Percentiles rank a stretch among this genome's conserved stretches.
Conservation (phyloP, 331 rosid species). For the Arachis monticola region DNA sequence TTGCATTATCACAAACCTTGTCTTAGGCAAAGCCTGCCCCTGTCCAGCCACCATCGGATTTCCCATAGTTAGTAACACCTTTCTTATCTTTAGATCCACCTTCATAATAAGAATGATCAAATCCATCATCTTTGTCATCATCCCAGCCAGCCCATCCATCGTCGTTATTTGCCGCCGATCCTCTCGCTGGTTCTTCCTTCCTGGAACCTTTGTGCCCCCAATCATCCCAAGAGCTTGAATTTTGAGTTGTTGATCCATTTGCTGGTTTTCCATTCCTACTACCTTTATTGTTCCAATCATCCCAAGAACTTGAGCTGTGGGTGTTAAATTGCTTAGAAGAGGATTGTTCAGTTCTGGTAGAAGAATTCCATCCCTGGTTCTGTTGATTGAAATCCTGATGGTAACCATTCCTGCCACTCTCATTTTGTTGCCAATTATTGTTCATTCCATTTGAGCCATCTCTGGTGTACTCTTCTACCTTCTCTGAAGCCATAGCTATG, state of each 20-base stretch:
- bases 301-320: constrained; percentile 65
- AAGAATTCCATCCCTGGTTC: constrained; percentile 64
- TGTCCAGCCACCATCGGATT: constrained; percentile 68
- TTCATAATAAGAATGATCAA: constrained; percentile 60
- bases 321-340: constrained; percentile 59
- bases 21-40: constrained; percentile 77
- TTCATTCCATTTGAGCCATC: constrained; percentile 59
- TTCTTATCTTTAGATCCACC: constrained; percentile 50
- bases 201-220: constrained; percentile 73
- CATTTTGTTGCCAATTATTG: constrained; percentile 66
- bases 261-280: constrained; percentile 56
- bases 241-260: constrained; percentile 51
- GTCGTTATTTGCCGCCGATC: constrained; percentile 48
- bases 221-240: constrained; percentile 78
- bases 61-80: constrained; percentile 59
- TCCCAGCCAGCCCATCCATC: constrained; percentile 98
- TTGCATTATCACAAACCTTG: constrained; percentile 55
- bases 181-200: constrained; percentile 66
- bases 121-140: constrained; percentile 81
- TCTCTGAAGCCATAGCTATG: constrained; percentile 84
- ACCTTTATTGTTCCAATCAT: constrained; percentile 75
- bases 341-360: constrained; percentile 65
- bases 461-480: constrained; percentile 78
- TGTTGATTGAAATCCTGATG: constrained; percentile 70
- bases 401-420: constrained; percentile 66